Percentiles rank a stretch among this genome's conserved stretches.
phyloP scores from a whole-genome alignment of 345 rosid genomes.

The Gossypium thurberi region DNA sequence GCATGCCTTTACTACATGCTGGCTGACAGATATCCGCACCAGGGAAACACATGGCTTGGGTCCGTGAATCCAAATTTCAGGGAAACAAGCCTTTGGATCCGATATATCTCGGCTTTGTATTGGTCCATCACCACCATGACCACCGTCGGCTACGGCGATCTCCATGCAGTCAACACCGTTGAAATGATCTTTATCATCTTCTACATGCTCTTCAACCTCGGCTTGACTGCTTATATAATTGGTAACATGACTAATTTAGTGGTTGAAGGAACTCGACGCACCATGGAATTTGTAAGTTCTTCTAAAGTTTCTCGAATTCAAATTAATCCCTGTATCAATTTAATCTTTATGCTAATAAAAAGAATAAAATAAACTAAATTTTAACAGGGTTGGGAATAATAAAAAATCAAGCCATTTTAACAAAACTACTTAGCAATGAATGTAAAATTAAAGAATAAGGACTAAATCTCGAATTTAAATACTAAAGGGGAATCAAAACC shows the following conservation, averaged over 20 bases:
- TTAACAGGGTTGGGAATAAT: too few relatives aligned
- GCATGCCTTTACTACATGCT: slow-evolving; percentile 77
- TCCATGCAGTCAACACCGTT: slow-evolving; percentile 73
- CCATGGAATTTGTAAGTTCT: slow-evolving; percentile 86
- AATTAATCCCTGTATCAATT: too few relatives aligned
- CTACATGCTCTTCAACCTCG: slow-evolving; percentile 94
- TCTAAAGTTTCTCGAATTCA: too few relatives aligned
- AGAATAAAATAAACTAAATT: too few relatives aligned
- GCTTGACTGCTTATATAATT: slow-evolving; percentile 78
- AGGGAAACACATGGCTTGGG: slow-evolving; percentile 76
- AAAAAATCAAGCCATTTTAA: too few relatives aligned
- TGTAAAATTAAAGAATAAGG: too few relatives aligned
- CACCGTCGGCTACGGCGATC: slow-evolving; percentile 94
- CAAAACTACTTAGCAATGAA: too few relatives aligned
- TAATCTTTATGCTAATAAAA: too few relatives aligned
- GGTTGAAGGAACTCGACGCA: slow-evolving; percentile 92
- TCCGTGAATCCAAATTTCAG: slow-evolving; percentile 56
- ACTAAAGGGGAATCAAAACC: too few relatives aligned
- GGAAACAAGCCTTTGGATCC: slow-evolving; percentile 60
- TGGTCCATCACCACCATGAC: slow-evolving; percentile 98
- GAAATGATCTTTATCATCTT: slow-evolving; percentile 75
- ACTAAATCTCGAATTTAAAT: too few relatives aligned
- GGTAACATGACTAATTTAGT: slow-evolving; percentile 96
- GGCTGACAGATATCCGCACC: slow-evolving; percentile 71
- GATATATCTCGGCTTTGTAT: slow-evolving; percentile 72